Percentiles rank a stretch among this genome's conserved stretches.
phyloP scores from a whole-genome alignment of 768 basidiomycete genomes.

The Lactifluus piperatus region DNA sequence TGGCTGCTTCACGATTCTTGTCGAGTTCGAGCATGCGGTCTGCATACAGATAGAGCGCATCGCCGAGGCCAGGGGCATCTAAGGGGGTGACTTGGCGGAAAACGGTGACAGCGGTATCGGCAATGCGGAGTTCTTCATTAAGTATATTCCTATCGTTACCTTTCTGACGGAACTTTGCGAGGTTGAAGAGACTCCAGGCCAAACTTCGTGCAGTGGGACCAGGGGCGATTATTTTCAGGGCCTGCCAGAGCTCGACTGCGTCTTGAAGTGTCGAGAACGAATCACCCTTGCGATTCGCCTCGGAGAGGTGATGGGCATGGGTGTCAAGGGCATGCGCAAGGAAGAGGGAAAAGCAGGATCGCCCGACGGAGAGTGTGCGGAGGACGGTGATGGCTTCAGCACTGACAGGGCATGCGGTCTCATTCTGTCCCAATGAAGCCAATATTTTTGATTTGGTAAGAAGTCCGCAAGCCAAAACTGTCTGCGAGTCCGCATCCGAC shows the following conservation, averaged over 20 bases:
- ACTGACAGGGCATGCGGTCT: not conserved
- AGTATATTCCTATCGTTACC: not conserved
- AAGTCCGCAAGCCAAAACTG: not conserved
- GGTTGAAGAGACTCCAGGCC: not conserved
- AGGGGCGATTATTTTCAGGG: not conserved
- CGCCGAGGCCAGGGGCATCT: constrained; percentile 5
- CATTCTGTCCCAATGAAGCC: not conserved
- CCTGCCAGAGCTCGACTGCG: constrained; percentile 2
- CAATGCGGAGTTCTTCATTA: not conserved
- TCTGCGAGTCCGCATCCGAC: not conserved
- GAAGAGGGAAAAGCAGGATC: not conserved
- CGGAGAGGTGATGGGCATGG: constrained; percentile 1
- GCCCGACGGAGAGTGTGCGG: not conserved
- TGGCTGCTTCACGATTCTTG: constrained; percentile 1
- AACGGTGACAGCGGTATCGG: not conserved
- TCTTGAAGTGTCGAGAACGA: not conserved
- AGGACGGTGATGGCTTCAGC: not conserved
- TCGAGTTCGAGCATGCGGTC: constrained; percentile 12
- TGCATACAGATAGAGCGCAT: constrained; percentile 1
- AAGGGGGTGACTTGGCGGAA: constrained; percentile 2
- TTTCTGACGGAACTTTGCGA: constrained; percentile 2
- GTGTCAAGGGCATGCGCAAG: constrained; percentile 1
- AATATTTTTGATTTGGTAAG: constrained; percentile 8
- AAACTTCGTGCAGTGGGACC: not conserved
- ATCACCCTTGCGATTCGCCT: not conserved